These are phyloP conservation scores for Ploettnerulaceae sp. DNA, from an alignment of 2,329 filamentous ascomycete species.

Conservation along the genomic window DNA sequence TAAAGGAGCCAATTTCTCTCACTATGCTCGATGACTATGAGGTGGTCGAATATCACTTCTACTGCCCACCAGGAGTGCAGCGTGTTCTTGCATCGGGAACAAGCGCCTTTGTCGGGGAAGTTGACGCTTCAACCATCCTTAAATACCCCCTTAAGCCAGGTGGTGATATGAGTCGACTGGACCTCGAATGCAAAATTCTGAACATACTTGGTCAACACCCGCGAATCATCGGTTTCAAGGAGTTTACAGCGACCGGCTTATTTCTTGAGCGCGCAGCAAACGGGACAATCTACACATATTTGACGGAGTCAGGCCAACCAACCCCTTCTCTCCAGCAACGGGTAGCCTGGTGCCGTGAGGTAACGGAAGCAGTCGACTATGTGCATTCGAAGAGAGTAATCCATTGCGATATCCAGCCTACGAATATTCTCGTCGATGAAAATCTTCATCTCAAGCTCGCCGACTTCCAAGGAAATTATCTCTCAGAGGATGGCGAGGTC, in stretches of 20 bases:
- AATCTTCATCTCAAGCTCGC: slow-evolving; percentile 7
- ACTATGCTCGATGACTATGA: too few species aligned
- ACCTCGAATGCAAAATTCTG: background rate
- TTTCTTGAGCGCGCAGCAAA: slow-evolving; percentile 2
- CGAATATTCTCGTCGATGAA: background rate
- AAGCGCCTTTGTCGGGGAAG: background rate
- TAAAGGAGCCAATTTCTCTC: too few species aligned
- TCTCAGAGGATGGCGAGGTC: background rate
- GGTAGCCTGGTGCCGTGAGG: background rate
- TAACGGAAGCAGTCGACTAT: slow-evolving; percentile 4
- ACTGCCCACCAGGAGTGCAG: slow-evolving; percentile 2
- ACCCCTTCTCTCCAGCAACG: slow-evolving; percentile 1
- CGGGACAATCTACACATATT: background rate
- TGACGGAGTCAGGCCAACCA: background rate
- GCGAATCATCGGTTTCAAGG: slow-evolving; percentile 4
- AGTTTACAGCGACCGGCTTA: background rate
- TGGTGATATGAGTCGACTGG: background rate
- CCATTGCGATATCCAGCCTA: background rate
- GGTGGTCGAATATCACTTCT: slow-evolving; percentile 1
- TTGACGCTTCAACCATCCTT: background rate
- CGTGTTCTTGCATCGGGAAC: background rate
- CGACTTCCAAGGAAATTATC: slow-evolving; percentile 1
- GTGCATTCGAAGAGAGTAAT: slow-evolving; percentile 1
- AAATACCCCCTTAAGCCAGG: slow-evolving; percentile 1
- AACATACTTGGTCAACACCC: background rate